phyloP scores from a whole-genome alignment of 2,329 filamentous ascomycete species.

The Nemania sp. region DNA sequence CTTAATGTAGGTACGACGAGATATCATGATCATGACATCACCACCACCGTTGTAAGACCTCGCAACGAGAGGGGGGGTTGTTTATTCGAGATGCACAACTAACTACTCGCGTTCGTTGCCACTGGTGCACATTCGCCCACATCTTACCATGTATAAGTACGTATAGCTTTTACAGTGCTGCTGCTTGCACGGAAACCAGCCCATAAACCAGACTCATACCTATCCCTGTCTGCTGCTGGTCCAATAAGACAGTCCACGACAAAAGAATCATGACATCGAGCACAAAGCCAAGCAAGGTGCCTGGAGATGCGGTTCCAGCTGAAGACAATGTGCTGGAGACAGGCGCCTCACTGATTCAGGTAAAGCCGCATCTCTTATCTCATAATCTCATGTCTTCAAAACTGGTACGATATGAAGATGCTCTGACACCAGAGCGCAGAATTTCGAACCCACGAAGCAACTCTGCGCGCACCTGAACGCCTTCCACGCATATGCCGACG shows the following conservation, averaged over 20 bases:
- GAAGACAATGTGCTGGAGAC: conserved; percentile 65
- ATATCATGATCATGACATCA: conserved; percentile 19
- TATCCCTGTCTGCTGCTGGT: too few relatives aligned
- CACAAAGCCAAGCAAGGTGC: conserved; percentile 38
- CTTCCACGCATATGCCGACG: conserved; percentile 82
- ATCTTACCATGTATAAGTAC: too few relatives aligned
- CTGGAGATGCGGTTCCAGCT: conserved; percentile 55
- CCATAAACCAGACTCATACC: too few relatives aligned
- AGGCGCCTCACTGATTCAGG: conserved; percentile 63
- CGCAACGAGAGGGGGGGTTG: background rate
- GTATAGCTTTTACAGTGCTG: too few relatives aligned
- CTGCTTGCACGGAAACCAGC: too few relatives aligned
- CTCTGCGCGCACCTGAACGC: conserved; percentile 85
- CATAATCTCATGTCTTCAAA: background rate
- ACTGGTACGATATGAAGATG: background rate
- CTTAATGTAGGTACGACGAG: too few relatives aligned
- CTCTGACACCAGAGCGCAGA: conserved; percentile 43
- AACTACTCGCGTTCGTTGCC: background rate
- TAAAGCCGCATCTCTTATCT: conserved; percentile 30
- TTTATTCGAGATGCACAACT: background rate
- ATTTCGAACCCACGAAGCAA: conserved; percentile 72
- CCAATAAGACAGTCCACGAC: too few relatives aligned
- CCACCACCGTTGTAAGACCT: too few relatives aligned
- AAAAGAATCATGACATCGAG: conserved; percentile 18
- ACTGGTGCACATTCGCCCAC: too few relatives aligned